Percentiles rank a stretch among this genome's conserved stretches.
Evolutionary conservation across 1,284 basidiomycete species (phyloP).

Genomic region (Wallemia mellicola): DNA sequence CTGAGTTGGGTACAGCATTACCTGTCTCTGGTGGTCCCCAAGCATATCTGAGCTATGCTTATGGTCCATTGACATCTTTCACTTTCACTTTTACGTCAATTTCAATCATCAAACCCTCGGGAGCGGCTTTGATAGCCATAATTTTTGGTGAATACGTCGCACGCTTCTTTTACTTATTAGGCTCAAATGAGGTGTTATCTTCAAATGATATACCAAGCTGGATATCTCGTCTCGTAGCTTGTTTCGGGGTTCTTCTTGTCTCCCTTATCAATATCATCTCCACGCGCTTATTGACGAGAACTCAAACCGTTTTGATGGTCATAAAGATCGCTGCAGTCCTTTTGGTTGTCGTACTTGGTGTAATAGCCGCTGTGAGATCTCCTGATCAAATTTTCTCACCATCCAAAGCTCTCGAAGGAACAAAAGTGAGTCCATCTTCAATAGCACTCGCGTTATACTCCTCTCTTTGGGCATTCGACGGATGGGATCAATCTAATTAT

Average conservation of each 20-base stretch:
- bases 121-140: not conserved
- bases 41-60: not conserved
- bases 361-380: not conserved
- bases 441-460: slow-evolving; percentile 13
- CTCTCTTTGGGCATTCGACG: slow-evolving; percentile 14
- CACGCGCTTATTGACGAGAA: not conserved
- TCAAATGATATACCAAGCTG: not conserved
- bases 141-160: not conserved
- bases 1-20: not conserved
- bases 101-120: not conserved
- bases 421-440: not conserved
- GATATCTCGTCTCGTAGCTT: not conserved
- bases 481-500: slow-evolving; percentile 14
- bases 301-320: not conserved
- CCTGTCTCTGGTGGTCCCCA: not conserved
- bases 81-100: not conserved
- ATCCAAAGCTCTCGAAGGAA: not conserved
- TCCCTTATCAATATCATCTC: not conserved
- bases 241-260: not conserved
- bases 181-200: no score
- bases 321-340: not conserved
- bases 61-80: not conserved
- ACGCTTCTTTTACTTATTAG: not conserved
- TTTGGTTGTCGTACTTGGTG: not conserved
- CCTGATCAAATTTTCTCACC: not conserved